Evolutionary conservation across 2,329 filamentous ascomycete species (phyloP), one percentile per base, ranked within the genome.

Genomic region (Aphanoascus verrucosus): DNA sequence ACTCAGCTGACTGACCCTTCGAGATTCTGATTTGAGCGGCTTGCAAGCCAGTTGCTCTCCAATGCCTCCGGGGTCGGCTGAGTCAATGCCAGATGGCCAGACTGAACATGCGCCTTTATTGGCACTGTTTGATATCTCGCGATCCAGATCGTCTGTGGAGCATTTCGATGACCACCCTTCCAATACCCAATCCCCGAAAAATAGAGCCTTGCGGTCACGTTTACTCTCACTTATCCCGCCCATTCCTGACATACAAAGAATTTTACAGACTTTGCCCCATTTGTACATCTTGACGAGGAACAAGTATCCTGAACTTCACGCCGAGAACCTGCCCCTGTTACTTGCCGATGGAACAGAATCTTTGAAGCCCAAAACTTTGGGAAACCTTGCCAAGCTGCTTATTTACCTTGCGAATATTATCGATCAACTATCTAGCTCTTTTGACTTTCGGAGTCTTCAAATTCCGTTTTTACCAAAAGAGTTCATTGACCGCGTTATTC

Each of bases 401-500:
- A 57, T 79, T 57, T 72, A 73, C 64, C 61, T 74, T 53, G 55
- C 70, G 60, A 65, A 77, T 56, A 67, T 67, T 56, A 62, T 72
- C 60, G 63, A 72, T 56, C 61, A 75, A 63, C 56, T 74, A 54
- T 60, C 75, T 46, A 53, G 66, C 61, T 60, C 60, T 53, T 70
- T 62, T 58, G 68, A 64, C 59, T 74, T 59, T 64, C 64, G 54
- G 56, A 63, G 38, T 62, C 67, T 61, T 56, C 55, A 62, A 66
- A 57, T 66, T 55, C 64, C 71, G 64, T 58, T 72, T 61, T 55
- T 70, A 60, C 69, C 70, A 20, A 67, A 71, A 14, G 66, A 72
- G 23, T 67, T 75, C 43, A 65, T 76, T 17, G 71, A 76, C 40
- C 64, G 65, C 3, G 77, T 74, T 57, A 65, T 77, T 40, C 67